Conservation (phyloP, 192 early-diverging fungal genomes). For the Mortierella alpina region DNA sequence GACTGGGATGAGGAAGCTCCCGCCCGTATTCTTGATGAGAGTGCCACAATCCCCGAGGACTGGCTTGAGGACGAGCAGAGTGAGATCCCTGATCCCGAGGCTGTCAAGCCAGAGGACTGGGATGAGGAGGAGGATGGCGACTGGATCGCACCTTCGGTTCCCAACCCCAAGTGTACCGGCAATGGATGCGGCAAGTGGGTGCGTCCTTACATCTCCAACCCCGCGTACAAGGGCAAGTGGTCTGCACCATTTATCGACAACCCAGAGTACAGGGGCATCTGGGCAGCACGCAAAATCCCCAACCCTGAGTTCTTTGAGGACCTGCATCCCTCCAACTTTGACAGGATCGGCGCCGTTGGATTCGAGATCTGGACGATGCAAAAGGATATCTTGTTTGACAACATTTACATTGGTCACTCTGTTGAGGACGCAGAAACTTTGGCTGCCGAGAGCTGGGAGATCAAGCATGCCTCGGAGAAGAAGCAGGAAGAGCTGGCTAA, state of each 20-base stretch:
- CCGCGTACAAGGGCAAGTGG: conserved; percentile 91
- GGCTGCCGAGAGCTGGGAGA: conserved; percentile 78
- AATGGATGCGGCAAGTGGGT: conserved; percentile 85
- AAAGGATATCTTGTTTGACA: conserved; percentile 85
- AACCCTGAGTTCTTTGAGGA: conserved; percentile 91
- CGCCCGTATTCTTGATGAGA: conserved; percentile 73
- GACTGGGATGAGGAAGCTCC: conserved; percentile 88
- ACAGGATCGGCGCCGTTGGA: conserved; percentile 80
- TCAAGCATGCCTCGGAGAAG: conserved; percentile 77
- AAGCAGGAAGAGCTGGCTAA: conserved; percentile 61
- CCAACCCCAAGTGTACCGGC: conserved; percentile 82
- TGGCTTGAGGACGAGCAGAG: conserved; percentile 86
- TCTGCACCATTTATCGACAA: conserved; percentile 84
- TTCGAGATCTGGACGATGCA: conserved; percentile 97
- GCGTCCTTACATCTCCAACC: conserved; percentile 81
- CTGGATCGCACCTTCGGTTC: conserved; percentile 78
- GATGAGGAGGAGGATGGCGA: conserved; percentile 92
- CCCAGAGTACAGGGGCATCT: conserved; percentile 88
- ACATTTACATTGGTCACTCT: conserved; percentile 86
- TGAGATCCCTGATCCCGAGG: conserved; percentile 81
- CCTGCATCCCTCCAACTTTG: conserved; percentile 75
- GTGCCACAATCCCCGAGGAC: conserved; percentile 79
- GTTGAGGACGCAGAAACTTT: conserved; percentile 73
- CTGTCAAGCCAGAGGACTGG: conserved; percentile 89
- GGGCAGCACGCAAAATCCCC: conserved; percentile 82